Percentiles rank a stretch among this genome's conserved stretches.
Conservation (phyloP, 805 yeast species). For the Danielia oregonensis region DNA sequence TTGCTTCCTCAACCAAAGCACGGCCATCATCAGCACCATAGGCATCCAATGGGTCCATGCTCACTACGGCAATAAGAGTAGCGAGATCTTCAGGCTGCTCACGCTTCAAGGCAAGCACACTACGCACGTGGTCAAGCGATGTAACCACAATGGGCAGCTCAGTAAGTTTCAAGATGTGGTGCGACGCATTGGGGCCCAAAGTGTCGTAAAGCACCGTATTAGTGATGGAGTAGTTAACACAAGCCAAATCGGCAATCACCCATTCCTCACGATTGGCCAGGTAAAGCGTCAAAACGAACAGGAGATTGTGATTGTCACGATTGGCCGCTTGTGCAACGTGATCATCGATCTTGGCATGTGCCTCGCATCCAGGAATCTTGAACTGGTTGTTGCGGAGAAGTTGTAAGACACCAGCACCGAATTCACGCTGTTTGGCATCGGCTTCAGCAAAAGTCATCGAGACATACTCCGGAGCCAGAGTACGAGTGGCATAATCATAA, state of each 20-base stretch:
- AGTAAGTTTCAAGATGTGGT: slow-evolving; percentile 30
- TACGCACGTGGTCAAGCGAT: slow-evolving; percentile 8
- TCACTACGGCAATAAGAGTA: slow-evolving; percentile 20
- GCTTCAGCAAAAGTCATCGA: slow-evolving; percentile 28
- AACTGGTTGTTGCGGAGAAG: slow-evolving; percentile 19
- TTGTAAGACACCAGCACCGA: slow-evolving; percentile 41
- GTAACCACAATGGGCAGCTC: slow-evolving; percentile 54
- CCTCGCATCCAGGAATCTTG: slow-evolving; percentile 13
- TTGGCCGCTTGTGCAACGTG: slow-evolving; percentile 10
- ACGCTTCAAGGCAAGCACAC: slow-evolving; percentile 10
- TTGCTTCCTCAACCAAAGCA: slow-evolving; percentile 30
- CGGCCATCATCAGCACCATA: slow-evolving; percentile 7
- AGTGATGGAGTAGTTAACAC: slow-evolving; percentile 30
- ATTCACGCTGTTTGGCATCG: slow-evolving; percentile 23
- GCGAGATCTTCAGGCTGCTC: slow-evolving; percentile 11
- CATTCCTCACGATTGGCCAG: slow-evolving; percentile 64
- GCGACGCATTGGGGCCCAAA: slow-evolving; percentile 33
- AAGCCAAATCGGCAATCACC: slow-evolving; percentile 65
- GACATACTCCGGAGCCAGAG: slow-evolving; percentile 28
- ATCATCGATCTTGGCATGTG: slow-evolving; percentile 21
- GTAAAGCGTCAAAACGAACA: slow-evolving; percentile 53
- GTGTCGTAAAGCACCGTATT: slow-evolving; percentile 41
- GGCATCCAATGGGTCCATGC: slow-evolving; percentile 26
- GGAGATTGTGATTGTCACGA: slow-evolving; percentile 12
- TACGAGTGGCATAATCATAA: slow-evolving; percentile 21